Evolutionary conservation across 345 rosid species (phyloP).

Genomic region (Eucalyptus regnans): DNA sequence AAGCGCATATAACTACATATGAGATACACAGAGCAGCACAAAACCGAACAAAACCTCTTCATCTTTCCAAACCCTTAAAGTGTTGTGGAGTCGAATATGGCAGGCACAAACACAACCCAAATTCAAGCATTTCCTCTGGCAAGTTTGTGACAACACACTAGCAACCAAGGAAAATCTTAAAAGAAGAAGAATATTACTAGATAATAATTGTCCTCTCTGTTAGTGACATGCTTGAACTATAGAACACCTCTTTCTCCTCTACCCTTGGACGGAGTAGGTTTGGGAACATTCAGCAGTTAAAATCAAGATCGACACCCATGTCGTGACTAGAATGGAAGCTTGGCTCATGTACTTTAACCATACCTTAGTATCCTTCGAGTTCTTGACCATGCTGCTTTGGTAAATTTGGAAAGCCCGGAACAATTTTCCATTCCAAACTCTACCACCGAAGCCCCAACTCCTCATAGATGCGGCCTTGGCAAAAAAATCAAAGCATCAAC

Average conservation of each 20-base stretch:
- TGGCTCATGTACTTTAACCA: no score
- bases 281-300: background rate
- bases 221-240: rapidly evolving
- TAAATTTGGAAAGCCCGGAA: no score
- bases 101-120: background rate
- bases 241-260: no score
- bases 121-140: background rate
- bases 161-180: background rate
- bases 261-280: rapidly evolving
- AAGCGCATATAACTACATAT: background rate
- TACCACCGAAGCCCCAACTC: no score
- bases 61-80: background rate
- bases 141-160: background rate
- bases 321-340: background rate
- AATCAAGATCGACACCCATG: no score
- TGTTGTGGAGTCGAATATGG: background rate
- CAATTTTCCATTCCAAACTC: no score
- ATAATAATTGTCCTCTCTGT: rapidly evolving
- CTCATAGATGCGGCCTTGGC: no score
- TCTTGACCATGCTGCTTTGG: no score
- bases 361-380: no score
- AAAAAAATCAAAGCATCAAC: no score
- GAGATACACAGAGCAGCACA: background rate
- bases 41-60: background rate
- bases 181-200: background rate